Evolutionary conservation across 768 basidiomycete species (phyloP).

Genomic region (Daedalea quercina): DNA sequence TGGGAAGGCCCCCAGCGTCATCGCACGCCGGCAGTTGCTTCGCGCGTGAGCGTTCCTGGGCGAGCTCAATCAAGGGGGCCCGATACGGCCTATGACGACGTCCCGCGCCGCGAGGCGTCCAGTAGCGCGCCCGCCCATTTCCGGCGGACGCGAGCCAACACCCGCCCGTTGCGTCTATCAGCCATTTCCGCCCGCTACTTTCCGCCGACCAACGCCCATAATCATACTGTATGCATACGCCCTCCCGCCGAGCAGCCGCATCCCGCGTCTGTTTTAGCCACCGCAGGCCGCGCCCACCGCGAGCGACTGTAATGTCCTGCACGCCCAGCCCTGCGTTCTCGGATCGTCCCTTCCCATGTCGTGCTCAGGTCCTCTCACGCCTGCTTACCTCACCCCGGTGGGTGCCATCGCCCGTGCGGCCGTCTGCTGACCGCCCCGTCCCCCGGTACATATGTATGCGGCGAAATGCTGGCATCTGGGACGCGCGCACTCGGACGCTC

Average conservation of each 20-base stretch:
- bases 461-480: too few relatives aligned
- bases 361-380: neutral
- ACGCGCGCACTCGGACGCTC: too few relatives aligned
- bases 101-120: too few relatives aligned
- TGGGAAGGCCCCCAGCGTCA: neutral
- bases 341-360: neutral
- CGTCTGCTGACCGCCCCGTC: neutral
- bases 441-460: neutral
- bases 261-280: neutral
- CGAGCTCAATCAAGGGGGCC: too few relatives aligned
- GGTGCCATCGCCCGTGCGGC: neutral
- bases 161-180: too few relatives aligned
- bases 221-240: too few relatives aligned
- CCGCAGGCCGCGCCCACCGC: neutral
- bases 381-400: conserved; percentile 1
- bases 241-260: neutral
- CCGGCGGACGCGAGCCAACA: too few relatives aligned
- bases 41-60: too few relatives aligned
- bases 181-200: too few relatives aligned
- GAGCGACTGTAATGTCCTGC: neutral
- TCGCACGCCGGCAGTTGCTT: neutral
- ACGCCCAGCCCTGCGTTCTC: neutral
- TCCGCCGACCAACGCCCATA: too few relatives aligned
- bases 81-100: too few relatives aligned
- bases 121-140: too few relatives aligned